Conservation (phyloP, 1,139 yeast species). For the Pneumocystis murina region DNA sequence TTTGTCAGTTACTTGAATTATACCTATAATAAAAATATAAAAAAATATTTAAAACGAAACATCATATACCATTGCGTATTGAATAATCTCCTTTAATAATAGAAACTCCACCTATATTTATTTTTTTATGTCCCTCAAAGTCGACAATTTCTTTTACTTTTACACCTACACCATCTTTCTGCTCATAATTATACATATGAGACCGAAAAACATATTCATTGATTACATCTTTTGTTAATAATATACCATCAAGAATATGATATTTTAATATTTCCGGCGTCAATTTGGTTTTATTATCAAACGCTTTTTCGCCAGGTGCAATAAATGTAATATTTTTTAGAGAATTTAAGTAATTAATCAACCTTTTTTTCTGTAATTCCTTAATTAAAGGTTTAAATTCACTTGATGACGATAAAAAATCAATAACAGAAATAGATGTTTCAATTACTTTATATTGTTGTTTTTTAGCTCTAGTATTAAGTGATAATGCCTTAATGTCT, state of each 20-base stretch:
- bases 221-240: neutral
- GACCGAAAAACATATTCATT: neutral
- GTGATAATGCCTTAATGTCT: neutral
- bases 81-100: neutral
- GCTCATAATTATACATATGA: neutral
- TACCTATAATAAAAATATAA: neutral
- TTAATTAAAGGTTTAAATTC: neutral
- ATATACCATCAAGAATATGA: neutral
- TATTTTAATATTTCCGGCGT: neutral
- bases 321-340: neutral
- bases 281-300: neutral
- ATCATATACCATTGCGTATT: neutral
- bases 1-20: neutral
- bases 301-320: neutral
- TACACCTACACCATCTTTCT: neutral
- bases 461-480: neutral
- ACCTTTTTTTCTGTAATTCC: neutral
- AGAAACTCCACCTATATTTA: neutral
- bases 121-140: neutral
- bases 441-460: neutral
- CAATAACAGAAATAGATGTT: neutral
- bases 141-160: neutral
- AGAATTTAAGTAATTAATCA: neutral
- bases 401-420: neutral
- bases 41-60: neutral